Evolutionary conservation across 2,329 filamentous ascomycete genomes (phyloP), one percentile per base, ranked within the genome.

Genomic region (Colletotrichum sansevieriae): DNA sequence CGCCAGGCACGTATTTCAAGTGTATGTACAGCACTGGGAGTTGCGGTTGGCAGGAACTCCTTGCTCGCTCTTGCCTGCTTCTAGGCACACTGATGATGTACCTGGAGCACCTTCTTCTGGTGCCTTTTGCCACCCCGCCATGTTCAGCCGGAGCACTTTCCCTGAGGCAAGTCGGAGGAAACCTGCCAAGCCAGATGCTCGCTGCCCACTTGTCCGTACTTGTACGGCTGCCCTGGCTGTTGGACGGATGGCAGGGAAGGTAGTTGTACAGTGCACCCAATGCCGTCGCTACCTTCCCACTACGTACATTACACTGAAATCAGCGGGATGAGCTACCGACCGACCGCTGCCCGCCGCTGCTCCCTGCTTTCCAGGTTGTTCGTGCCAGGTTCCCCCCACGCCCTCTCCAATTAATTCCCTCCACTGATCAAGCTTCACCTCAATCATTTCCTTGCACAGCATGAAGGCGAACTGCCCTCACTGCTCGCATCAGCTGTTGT

Each of bases 391-490:
- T 51, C 47, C 65, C 64, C 65, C 65, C 65, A 65, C 65, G 65
- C 65, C 41, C 55, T 60, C 55, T 47, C 62, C 65, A 51, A 37
- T 51, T n/a, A 25, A 52, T 29, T 44, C 54, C 65, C 54, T 65
- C 62, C 65, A 60, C 54, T n/a, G 37, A 60, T 68, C 62, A 68
- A 60, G 65, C 65, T 68, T 65, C 65, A 55, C 39, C 20, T 55
- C 65, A 49, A 49, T 65, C 62, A 65, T 65, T 65, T 68, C 55
- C 65, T 22, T 60, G 60, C 62, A 65, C 41, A 12, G 41, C 47
- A 43, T 62, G 43, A 63, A 67, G 64, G 57, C 58, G 51, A 57
- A 57, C 47, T 39, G 15, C 18, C 56, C 33, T 44, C 37, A 58
- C 43, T 43, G 46, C 11, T n/a, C 29, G 29, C 29, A 33, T 13